Evolutionary conservation across 176 grass and related monocot genomes (phyloP), one percentile per base, ranked within the genome.

Genomic region (Elaeis guineensis): DNA sequence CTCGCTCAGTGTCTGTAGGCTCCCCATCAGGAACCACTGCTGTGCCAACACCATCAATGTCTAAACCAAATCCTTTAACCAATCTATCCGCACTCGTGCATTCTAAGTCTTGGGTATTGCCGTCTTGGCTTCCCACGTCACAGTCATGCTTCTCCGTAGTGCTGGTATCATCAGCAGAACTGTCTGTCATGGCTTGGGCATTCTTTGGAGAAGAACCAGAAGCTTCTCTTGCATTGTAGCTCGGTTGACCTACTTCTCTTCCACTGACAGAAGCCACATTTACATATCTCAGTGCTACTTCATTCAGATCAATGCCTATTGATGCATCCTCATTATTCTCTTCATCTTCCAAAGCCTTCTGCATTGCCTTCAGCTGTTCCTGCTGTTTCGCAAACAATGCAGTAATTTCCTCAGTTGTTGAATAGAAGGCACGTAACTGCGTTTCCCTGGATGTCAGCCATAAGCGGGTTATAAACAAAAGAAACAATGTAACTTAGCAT

Each of bases 321-420:
- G 78, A 77, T 16, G 73, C 71, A 69, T 77, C 85, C 65, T 85
- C 93, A 28, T 92, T 80, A 67, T 98, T 83, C 64, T 98, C 93
- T 61, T 92, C 93, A 49, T 98, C 93, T 70, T 98, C 93, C 71
- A 98, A 78, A 73, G 93, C 86, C 72, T 62, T 92, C 69, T 98
- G 88, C 93, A 98, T 92, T 51, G 93, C 93, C 75, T 92, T 98
- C 54, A 98, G 79, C 61, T 98, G 93, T 67, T 98, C 93, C 77
- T 98, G 93, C 56, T 98, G 93, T 79, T 89, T 89, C 6, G 74
- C 67, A 78, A 92, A 92, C 64, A 98, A 66, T 69, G 88, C 35
- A 67, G 87, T 86, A 5, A 92, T 98, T 76, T 89, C 88, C 78
- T 98, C 93, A 7, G 93, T 98, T 49, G 88, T 98, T 44, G 93